Conservation (phyloP, 768 basidiomycete species). For the Ephemerocybe angulata region DNA sequence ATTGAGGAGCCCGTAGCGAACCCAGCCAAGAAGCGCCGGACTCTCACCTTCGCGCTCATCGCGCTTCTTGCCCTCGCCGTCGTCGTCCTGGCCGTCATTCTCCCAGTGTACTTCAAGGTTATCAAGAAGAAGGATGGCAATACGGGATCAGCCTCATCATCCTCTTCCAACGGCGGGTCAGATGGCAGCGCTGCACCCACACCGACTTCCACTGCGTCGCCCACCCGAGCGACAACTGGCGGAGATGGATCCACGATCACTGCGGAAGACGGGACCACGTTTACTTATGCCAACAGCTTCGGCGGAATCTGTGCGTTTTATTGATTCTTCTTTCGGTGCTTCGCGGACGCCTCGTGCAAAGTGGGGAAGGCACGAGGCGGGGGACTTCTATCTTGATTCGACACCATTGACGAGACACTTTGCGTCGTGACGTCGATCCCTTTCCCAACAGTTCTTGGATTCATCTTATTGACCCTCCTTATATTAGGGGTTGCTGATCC, state of each 20-base stretch:
- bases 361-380: background rate
- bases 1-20: background rate
- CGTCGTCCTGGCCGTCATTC: constrained; percentile 43
- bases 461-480: constrained; percentile 6
- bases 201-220: constrained; percentile 8
- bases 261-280: constrained; percentile 62
- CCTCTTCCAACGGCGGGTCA: constrained; percentile 1
- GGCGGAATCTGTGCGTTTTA: constrained; percentile 64
- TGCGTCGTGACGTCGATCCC: background rate
- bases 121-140: constrained; percentile 37
- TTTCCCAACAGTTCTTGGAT: background rate
- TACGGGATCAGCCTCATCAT: constrained; percentile 6
- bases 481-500: constrained; percentile 60
- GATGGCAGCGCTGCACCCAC: background rate
- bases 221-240: constrained; percentile 41
- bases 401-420: background rate
- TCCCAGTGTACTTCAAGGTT: constrained; percentile 57
- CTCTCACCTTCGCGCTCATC: constrained; percentile 16
- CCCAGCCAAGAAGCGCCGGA: constrained; percentile 9
- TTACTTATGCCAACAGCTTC: constrained; percentile 75
- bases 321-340: background rate
- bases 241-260: constrained; percentile 67
- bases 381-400: background rate
- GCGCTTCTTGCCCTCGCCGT: constrained; percentile 34
- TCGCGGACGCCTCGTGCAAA: background rate